phyloP scores from a whole-genome alignment of 2,329 filamentous ascomycete genomes.

The Penicillium psychrosexuale region DNA sequence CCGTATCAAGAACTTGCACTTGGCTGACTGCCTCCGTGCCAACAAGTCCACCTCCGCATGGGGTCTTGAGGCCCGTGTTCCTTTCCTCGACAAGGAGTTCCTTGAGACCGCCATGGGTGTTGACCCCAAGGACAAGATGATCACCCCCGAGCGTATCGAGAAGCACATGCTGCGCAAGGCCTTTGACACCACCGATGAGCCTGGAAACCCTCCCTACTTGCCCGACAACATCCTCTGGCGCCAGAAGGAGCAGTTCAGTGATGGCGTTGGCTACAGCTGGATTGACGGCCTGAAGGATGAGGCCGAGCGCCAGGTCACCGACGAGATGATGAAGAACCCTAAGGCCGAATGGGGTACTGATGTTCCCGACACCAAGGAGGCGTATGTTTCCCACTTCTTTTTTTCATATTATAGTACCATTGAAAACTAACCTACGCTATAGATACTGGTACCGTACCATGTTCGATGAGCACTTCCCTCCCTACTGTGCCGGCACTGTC shows the following conservation, averaged over 20 bases:
- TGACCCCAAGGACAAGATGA: conserved; percentile 93
- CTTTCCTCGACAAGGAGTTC: conserved; percentile 97
- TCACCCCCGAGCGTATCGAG: conserved; percentile 82
- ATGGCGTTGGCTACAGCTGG: conserved; percentile 98
- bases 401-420: background rate
- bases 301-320: conserved; percentile 82
- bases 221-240: conserved; percentile 94
- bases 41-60: conserved; percentile 99
- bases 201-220: conserved; percentile 77
- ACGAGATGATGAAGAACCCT: conserved; percentile 98
- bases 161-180: conserved; percentile 98
- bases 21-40: conserved; percentile 93
- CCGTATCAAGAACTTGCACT: conserved; percentile 92
- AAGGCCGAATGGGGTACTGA: conserved; percentile 94
- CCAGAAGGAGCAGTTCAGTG: conserved; percentile 99
- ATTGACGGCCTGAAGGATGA: conserved; percentile 96
- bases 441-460: conserved; percentile 96
- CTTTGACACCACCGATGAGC: conserved; percentile 89
- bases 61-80: conserved; percentile 96
- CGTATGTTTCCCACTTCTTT: conserved; percentile 52
- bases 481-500: conserved; percentile 85
- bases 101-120: conserved; percentile 90
- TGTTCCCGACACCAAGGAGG: conserved; percentile 94
- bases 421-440: conserved; percentile 18
- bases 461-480: conserved; percentile 99